phyloP scores from a whole-genome alignment of 2,329 filamentous ascomycete species.

The Beauveria bassiana region DNA sequence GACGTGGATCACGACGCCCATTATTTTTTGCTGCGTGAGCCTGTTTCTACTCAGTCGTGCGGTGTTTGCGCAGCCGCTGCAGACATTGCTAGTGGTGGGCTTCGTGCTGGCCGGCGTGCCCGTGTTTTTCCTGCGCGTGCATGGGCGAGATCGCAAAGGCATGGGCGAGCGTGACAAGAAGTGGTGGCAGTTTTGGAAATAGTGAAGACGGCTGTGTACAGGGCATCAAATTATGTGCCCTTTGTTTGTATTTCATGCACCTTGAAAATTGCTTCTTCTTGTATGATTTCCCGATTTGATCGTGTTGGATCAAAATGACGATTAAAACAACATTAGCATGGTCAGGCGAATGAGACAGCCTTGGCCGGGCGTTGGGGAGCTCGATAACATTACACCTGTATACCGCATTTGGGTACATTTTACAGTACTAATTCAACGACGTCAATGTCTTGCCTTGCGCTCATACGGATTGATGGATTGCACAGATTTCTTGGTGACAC shows the following conservation, averaged over 20 bases:
- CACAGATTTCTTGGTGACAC: no score
- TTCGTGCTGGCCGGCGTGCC: conserved; percentile 81
- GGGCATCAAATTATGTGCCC: no score
- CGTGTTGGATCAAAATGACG: background rate
- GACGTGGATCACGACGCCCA: conserved; percentile 94
- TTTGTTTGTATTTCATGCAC: background rate
- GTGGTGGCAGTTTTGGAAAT: conserved; percentile 57
- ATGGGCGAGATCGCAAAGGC: conserved; percentile 29
- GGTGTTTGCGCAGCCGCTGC: conserved; percentile 82
- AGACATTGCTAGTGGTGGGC: conserved; percentile 77
- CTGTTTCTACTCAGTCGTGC: conserved; percentile 83
- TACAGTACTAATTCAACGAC: background rate
- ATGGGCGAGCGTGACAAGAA: conserved; percentile 25
- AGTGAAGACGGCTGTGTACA: no score
- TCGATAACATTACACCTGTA: background rate
- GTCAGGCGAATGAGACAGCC: background rate
- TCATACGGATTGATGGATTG: background rate
- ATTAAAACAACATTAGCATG: background rate
- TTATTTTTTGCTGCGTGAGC: conserved; percentile 97
- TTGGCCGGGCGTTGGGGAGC: conserved; percentile 3
- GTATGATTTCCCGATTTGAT: background rate
- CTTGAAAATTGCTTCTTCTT: background rate
- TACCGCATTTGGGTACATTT: background rate
- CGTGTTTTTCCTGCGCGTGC: conserved; percentile 73
- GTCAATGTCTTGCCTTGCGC: background rate